Conservation (phyloP, 768 basidiomycete species). For the Clathrus columnatus region DNA sequence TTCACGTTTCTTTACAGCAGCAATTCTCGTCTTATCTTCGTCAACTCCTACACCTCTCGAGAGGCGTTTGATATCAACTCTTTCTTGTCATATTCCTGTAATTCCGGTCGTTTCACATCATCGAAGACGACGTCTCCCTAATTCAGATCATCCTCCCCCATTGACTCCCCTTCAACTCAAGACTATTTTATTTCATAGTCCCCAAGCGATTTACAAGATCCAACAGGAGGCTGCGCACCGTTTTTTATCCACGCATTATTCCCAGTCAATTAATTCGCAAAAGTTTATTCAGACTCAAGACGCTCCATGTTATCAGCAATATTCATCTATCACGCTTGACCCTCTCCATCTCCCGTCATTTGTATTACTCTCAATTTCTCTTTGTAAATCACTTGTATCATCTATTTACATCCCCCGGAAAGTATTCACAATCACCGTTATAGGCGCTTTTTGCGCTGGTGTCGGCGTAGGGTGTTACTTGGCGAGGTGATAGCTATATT, state of each 20-base stretch:
- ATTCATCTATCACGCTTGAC: background rate
- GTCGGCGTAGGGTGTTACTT: constrained; percentile 4
- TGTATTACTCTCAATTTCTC: background rate
- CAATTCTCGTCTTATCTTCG: background rate
- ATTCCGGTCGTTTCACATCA: background rate
- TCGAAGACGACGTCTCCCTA: background rate
- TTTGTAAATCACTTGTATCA: background rate
- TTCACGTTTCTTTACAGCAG: constrained; percentile 2
- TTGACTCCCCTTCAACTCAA: background rate
- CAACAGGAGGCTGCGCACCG: constrained; percentile 1
- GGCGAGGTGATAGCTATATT: background rate
- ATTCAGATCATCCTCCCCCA: background rate
- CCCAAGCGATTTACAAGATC: background rate
- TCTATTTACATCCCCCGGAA: background rate
- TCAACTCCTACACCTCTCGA: constrained; percentile 4
- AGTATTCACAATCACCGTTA: background rate
- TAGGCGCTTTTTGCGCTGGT: constrained; percentile 8
- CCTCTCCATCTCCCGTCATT: constrained; percentile 6
- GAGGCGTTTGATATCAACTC: background rate
- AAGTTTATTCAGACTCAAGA: background rate
- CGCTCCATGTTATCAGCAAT: background rate
- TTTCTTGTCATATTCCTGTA: constrained; percentile 5
- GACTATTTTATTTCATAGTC: background rate
- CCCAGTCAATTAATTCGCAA: background rate
- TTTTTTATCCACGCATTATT: background rate